phyloP scores from a whole-genome alignment of 352 stramenopile species.

The Phytopythium oedochilum region DNA sequence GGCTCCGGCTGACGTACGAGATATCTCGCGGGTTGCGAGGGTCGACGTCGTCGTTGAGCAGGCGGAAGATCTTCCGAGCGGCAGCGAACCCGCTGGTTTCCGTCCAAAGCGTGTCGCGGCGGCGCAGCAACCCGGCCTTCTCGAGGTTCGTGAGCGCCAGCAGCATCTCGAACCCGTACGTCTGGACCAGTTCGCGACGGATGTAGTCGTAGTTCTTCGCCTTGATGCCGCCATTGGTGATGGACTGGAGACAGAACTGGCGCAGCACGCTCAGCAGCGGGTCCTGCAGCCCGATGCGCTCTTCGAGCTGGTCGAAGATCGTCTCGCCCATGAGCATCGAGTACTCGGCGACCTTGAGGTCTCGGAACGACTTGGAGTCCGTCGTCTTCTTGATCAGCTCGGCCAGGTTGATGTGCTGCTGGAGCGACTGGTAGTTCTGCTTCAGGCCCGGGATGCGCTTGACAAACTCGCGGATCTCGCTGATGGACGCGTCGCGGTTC shows the following conservation, averaged over 20 bases:
- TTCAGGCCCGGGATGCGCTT: constrained; percentile 96
- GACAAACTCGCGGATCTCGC: constrained; percentile 98
- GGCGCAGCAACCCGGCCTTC: constrained; percentile 87
- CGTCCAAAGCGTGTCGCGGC: constrained; percentile 85
- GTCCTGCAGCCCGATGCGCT: constrained; percentile 93
- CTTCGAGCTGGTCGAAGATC: constrained; percentile 94
- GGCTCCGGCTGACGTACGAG: constrained; percentile 85
- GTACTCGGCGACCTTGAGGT: constrained; percentile 94
- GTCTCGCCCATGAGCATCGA: constrained; percentile 95
- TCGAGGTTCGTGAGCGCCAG: constrained; percentile 93
- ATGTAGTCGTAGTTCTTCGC: constrained; percentile 93
- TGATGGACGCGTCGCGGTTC: constrained; percentile 95
- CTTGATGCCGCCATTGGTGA: constrained; percentile 92
- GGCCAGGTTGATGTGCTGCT: constrained; percentile 97
- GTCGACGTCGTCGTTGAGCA: constrained; percentile 96
- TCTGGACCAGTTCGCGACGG: constrained; percentile 93
- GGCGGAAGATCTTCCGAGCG: constrained; percentile 86
- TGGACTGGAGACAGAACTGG: constrained; percentile 93
- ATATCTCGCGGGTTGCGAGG: constrained; percentile 92
- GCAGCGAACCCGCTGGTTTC: constrained; percentile 81
- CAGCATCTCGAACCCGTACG: constrained; percentile 96
- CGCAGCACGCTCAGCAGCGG: constrained; percentile 88
- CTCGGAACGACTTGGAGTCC: constrained; percentile 91
- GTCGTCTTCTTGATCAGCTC: constrained; percentile 95
- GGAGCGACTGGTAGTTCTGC: constrained; percentile 93